A percentile compares a stretch with the other conserved stretches of the same genome.
Evolutionary conservation across 2,329 filamentous ascomycete genomes (phyloP).

Genomic region (Pleurostoma richardsiae): DNA sequence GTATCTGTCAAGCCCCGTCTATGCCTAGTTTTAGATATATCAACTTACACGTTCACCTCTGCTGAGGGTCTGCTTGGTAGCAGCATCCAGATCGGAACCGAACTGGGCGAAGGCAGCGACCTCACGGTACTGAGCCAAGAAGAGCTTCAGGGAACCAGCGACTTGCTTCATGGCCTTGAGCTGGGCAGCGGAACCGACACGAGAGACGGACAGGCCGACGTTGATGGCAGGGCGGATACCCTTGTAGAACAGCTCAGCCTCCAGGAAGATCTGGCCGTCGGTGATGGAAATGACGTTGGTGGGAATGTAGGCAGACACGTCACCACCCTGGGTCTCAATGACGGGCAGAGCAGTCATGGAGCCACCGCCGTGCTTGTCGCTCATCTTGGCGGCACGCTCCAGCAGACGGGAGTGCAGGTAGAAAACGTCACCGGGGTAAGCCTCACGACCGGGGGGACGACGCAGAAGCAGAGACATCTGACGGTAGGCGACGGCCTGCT

Average conservation of each 20-base stretch:
- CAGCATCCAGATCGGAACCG: slow-evolving; percentile 98
- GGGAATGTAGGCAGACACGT: slow-evolving; percentile 99
- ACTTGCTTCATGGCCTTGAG: slow-evolving; percentile 99
- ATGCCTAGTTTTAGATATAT: background rate
- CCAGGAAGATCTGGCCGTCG: slow-evolving; percentile 99
- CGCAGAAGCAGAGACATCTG: slow-evolving; percentile 98
- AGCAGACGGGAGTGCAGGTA: slow-evolving; percentile 99
- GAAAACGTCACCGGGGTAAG: slow-evolving; percentile 98
- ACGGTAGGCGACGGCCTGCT: slow-evolving; percentile 97
- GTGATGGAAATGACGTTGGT: slow-evolving; percentile 99
- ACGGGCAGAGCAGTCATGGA: slow-evolving; percentile 95
- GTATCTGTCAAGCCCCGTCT: slow-evolving; percentile 2
- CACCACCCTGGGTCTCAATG: slow-evolving; percentile 99
- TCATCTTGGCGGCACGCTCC: slow-evolving; percentile 99
- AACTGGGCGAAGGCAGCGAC: slow-evolving; percentile 99
- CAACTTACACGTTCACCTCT: slow-evolving; percentile 92
- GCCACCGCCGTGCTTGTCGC: slow-evolving; percentile 88
- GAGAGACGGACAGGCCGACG: slow-evolving; percentile 99
- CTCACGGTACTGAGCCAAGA: slow-evolving; percentile 99
- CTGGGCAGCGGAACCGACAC: slow-evolving; percentile 99
- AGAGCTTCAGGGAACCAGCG: slow-evolving; percentile 98
- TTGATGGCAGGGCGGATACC: slow-evolving; percentile 99
- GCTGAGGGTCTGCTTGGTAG: slow-evolving; percentile 96
- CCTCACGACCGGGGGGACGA: slow-evolving; percentile 97
- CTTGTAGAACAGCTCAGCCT: slow-evolving; percentile 99